Evolutionary conservation across 352 stramenopile species (phyloP).

Genomic region (Thalassiosira mediterranea): DNA sequence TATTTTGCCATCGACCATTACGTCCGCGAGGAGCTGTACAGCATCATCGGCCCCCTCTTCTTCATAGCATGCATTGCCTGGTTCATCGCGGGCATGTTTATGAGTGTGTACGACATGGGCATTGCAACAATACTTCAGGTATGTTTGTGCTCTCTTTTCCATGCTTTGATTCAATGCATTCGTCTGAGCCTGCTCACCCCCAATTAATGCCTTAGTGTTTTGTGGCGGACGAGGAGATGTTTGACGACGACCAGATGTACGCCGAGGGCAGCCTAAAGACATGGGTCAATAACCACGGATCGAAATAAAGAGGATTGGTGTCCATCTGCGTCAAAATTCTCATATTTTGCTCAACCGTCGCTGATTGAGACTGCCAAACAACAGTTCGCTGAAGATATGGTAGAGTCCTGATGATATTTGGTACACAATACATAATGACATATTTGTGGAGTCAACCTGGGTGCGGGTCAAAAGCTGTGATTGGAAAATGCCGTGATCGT

Average conservation of each 20-base stretch:
- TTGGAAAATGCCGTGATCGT: too few relatives aligned
- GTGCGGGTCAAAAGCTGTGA: too few relatives aligned
- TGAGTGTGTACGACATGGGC: constrained; percentile 93
- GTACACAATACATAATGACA: too few relatives aligned
- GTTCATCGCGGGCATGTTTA: constrained; percentile 92
- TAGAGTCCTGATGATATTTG: too few relatives aligned
- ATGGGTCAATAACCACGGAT: constrained; percentile 56
- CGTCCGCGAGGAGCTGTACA: constrained; percentile 85
- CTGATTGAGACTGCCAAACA: too few relatives aligned
- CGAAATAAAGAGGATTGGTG: constrained; percentile 23
- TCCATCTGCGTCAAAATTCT: constrained; percentile 15
- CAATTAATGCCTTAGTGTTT: constrained; percentile 90
- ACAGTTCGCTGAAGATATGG: too few relatives aligned
- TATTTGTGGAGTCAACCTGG: too few relatives aligned
- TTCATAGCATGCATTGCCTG: constrained; percentile 91
- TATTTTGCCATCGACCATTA: constrained; percentile 63
- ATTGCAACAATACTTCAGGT: constrained; percentile 95
- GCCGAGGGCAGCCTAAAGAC: constrained; percentile 51
- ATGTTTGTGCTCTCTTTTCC: constrained; percentile 68
- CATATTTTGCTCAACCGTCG: too few relatives aligned
- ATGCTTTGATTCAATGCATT: background rate
- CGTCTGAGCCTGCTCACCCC: background rate
- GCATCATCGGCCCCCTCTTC: constrained; percentile 87
- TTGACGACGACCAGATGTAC: constrained; percentile 64
- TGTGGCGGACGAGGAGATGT: constrained; percentile 93